A percentile compares a stretch with the other conserved stretches of the same genome.
Conservation (phyloP, 257 asterid genomes). For the Solanum appendiculatum region DNA sequence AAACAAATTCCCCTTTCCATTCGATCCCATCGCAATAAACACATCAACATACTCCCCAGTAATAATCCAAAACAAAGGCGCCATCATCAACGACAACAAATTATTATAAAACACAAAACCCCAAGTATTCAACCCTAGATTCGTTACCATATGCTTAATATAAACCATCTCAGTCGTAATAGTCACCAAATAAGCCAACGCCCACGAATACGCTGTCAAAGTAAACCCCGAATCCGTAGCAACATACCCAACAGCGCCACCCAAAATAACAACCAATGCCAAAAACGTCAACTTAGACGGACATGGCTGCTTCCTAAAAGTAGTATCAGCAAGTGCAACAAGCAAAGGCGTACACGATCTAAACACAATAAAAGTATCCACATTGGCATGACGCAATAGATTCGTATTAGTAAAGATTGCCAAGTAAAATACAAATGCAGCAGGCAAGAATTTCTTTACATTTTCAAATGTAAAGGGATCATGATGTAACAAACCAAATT, state of each 20-base stretch:
- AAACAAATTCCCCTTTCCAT: slow-evolving; percentile 35
- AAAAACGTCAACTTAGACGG: slow-evolving; percentile 80
- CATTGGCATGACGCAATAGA: slow-evolving; percentile 92
- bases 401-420: slow-evolving; percentile 93
- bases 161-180: slow-evolving; percentile 98
- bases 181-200: slow-evolving; percentile 80
- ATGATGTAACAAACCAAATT: slow-evolving; percentile 67
- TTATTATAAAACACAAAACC: slow-evolving; percentile 89
- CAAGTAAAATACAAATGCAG: slow-evolving; percentile 76
- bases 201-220: slow-evolving; percentile 92
- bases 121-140: slow-evolving; percentile 91
- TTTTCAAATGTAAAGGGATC: slow-evolving; percentile 63
- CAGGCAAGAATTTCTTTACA: slow-evolving; percentile 90
- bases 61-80: slow-evolving; percentile 77
- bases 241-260: slow-evolving; percentile 82
- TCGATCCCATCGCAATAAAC: slow-evolving; percentile 42
- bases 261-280: slow-evolving; percentile 55
- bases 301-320: slow-evolving; percentile 69
- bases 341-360: slow-evolving; percentile 77
- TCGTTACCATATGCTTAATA: slow-evolving; percentile 96
- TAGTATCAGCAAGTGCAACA: slow-evolving; percentile 86
- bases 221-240: slow-evolving; percentile 82
- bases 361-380: slow-evolving; percentile 87
- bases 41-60: slow-evolving; percentile 88
- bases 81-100: slow-evolving; percentile 82